These are phyloP conservation scores for Cytospora schulzeri DNA, from an alignment of 2,329 filamentous ascomycete genomes.

Conservation along the genomic window DNA sequence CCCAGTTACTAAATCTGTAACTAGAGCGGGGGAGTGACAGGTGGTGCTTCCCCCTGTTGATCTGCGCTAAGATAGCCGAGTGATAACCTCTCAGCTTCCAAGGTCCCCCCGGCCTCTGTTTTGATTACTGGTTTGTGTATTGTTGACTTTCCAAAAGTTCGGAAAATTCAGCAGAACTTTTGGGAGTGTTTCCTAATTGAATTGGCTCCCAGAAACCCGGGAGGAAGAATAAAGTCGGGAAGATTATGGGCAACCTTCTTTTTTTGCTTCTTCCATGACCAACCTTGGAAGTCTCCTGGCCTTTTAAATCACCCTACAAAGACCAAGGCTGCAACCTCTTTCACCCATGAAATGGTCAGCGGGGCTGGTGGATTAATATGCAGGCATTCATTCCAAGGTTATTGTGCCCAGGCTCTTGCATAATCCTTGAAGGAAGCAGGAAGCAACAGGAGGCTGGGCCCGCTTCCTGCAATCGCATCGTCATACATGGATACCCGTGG, in stretches of 20 bases:
- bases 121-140: background rate
- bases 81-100: background rate
- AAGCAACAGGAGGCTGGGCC: background rate
- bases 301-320: background rate
- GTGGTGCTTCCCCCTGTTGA: conserved; percentile 1
- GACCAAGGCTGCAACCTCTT: background rate
- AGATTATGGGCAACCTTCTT: background rate
- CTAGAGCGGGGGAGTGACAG: background rate
- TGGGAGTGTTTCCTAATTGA: too few species aligned
- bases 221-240: background rate
- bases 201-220: too few species aligned
- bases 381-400: conserved; percentile 1
- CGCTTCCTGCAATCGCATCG: background rate
- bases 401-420: background rate
- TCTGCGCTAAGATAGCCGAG: conserved; percentile 1
- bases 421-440: conserved; percentile 1
- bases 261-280: background rate
- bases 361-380: conserved; percentile 1
- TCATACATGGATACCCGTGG: background rate
- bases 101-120: background rate
- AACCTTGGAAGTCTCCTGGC: background rate
- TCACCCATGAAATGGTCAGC: background rate
- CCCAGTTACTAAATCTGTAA: background rate
- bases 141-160: too few species aligned
- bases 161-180: too few species aligned